Evolutionary conservation across 139 green algal species (phyloP), one percentile per base, ranked within the genome.

Genomic region (Closterium sp.): DNA sequence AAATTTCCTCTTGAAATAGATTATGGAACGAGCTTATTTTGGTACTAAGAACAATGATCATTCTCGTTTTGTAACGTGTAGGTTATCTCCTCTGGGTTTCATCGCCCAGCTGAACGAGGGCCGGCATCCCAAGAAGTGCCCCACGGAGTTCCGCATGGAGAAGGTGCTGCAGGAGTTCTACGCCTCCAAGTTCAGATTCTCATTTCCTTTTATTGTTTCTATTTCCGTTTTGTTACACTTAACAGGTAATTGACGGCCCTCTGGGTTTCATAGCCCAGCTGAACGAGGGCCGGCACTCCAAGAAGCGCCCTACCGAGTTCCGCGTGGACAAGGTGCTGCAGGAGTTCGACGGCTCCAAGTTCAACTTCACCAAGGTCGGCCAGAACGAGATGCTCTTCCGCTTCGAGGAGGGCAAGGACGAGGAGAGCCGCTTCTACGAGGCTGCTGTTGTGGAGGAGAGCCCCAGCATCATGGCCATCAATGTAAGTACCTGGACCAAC

Each of bases 221-320:
- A 36, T 31, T 66, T 32, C 35, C n/a, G 38, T 91, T 91, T 19
- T 88, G 38, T 88, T 19, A 21, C 35, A 88, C 30, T 90, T 16
- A 32, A 31, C 90, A 90, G 90, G 38, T 97, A 21, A 31, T n/a
- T n/a, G 95, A 96, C 5, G 98, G 98, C 10, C 10, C 88, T 16
- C 96, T 96, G 38, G 97, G 96, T 43, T 99, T 99, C 91, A 93
- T 99, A 7, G 97, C 97, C 0, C 98, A 99, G 95, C 96, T 98
- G 76, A 99, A 99, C 90, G 97, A 99, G 93, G 98, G 98, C 19
- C 94, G 98, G 9, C 96, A 96, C 91, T 97, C 93, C 87, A 98
- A 99, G 95, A 99, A 99, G 95, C 95, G 98, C 10, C 96, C 97
- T 34, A 99, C 98, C 1, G 98, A 99, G 95, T 99, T 99, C 93